Percentiles rank a stretch among this genome's conserved stretches.
Conservation (phyloP, 352 stramenopile genomes). For the Plasmopara viticola region DNA sequence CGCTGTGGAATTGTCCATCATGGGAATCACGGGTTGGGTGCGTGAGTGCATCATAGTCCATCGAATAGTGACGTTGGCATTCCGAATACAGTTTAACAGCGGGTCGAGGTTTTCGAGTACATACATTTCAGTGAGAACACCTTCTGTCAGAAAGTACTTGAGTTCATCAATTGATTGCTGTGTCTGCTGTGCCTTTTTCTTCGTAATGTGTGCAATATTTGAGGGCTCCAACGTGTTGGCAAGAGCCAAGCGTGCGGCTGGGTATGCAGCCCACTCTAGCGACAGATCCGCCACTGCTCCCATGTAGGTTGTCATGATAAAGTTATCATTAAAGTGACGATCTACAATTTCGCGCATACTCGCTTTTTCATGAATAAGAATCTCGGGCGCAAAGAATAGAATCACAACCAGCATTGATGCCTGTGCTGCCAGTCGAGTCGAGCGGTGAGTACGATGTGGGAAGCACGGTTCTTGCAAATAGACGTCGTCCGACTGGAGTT, state of each 20-base stretch:
- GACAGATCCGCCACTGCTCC: constrained; percentile 89
- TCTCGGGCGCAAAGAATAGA: constrained; percentile 90
- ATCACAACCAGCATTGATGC: constrained; percentile 95
- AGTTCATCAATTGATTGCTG: constrained; percentile 85
- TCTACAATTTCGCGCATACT: constrained; percentile 94
- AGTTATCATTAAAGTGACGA: constrained; percentile 95
- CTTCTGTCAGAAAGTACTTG: constrained; percentile 88
- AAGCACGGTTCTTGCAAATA: constrained; percentile 91
- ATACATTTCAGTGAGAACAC: constrained; percentile 89
- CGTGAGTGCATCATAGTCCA: constrained; percentile 94
- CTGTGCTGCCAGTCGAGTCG: constrained; percentile 85
- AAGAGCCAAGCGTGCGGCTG: constrained; percentile 84
- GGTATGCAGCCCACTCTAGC: constrained; percentile 89
- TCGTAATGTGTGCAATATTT: constrained; percentile 87
- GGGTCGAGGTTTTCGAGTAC: constrained; percentile 90
- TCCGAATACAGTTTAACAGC: constrained; percentile 87
- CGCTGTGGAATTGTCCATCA: constrained; percentile 82
- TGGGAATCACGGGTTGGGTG: constrained; percentile 76
- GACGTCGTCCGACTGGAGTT: constrained; percentile 92
- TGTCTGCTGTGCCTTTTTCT: constrained; percentile 83
- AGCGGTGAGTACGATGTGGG: constrained; percentile 89
- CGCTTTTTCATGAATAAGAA: constrained; percentile 87
- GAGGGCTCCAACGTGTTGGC: constrained; percentile 82
- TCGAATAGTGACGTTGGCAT: constrained; percentile 90
- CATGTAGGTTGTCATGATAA: constrained; percentile 94